Evolutionary conservation across 345 rosid genomes (phyloP).

Genomic region (Aquilaria malaccensis): DNA sequence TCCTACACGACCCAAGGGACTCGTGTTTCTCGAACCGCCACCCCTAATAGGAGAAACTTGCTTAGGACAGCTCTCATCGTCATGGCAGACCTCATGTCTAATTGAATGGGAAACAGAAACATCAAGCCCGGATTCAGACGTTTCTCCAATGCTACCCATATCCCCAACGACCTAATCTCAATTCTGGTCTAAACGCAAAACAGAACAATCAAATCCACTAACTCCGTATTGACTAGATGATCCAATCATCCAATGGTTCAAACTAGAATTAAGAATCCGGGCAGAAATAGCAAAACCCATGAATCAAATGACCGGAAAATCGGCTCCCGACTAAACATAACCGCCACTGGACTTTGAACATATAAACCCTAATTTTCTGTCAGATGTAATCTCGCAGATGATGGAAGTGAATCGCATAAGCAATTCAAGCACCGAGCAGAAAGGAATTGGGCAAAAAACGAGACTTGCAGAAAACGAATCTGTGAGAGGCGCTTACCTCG

Average conservation of each 20-base stretch:
- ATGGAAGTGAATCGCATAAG: conserved; percentile 2
- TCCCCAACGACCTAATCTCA: conserved; percentile 8
- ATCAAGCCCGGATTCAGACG: conserved; percentile 41
- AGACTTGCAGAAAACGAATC: conserved; percentile 14
- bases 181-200: neutral
- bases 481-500: conserved; percentile 22
- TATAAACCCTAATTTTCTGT: conserved; percentile 11
- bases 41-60: conserved; percentile 54
- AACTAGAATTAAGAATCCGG: conserved; percentile 7
- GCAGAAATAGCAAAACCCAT: conserved; percentile 12
- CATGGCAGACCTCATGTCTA: conserved; percentile 19
- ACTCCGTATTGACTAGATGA: neutral
- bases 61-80: conserved; percentile 46
- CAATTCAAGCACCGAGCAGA: neutral
- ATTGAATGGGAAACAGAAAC: conserved; percentile 23
- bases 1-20: conserved; percentile 68
- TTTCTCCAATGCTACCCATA: conserved; percentile 48
- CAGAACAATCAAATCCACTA: conserved; percentile 9
- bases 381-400: conserved; percentile 25
- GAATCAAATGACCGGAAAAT: neutral
- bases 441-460: conserved; percentile 6
- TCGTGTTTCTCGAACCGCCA: conserved; percentile 65
- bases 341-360: conserved; percentile 8
- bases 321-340: neutral
- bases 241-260: conserved; percentile 15